Evolutionary conservation across 2,329 filamentous ascomycete species (phyloP), one percentile per base, ranked within the genome.

Genomic region (Delphinella strobiligena): DNA sequence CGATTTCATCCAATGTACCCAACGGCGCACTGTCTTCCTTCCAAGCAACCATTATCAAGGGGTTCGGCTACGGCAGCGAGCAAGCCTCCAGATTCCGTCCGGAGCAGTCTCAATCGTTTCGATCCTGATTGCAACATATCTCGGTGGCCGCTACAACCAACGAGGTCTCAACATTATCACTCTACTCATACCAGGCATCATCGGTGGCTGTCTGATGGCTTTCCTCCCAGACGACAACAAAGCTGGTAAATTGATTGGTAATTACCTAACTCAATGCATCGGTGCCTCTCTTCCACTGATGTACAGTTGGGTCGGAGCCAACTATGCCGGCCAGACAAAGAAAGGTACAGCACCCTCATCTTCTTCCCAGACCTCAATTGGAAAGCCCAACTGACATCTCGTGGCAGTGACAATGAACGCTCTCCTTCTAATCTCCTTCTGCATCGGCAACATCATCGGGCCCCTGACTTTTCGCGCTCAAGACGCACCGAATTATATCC

Each of bases 291-390:
- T 64, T 4, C 55, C 59, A 4, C 45, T 66, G 3, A 41, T 64
- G 24, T 63, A 58, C 37, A 54, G 53, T 31, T 62, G 60, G 51
- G 47, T 56, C 2, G 50, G 53, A 2, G 54, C 54, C 2, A 62
- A 86, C 50, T 66, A 82, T 15, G 81, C 75, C 17, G 81, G 81
- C 0, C 78, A 82, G 49, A 85, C 80, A 1, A 86, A 86, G 62
- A 54, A 55, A 41, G 48, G 47, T 4, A 49, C 8, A n/a, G 7
- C 7, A n/a, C 31, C 47, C 24, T 49, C 30, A 30, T 30, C 24
- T 37, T 12, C 18, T 5, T 19, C 33, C 7, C 5, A 17, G 33
- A 14, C 18, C 11, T 15, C 8, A 18, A 19, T 14, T 12, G 14
- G 15, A 12, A 18, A 35, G 33, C 27, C 27, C n/a, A n/a, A n/a